A percentile compares a stretch with the other conserved stretches of the same genome.
Conservation (phyloP, 768 basidiomycete species). For the Boletus insuetus region DNA sequence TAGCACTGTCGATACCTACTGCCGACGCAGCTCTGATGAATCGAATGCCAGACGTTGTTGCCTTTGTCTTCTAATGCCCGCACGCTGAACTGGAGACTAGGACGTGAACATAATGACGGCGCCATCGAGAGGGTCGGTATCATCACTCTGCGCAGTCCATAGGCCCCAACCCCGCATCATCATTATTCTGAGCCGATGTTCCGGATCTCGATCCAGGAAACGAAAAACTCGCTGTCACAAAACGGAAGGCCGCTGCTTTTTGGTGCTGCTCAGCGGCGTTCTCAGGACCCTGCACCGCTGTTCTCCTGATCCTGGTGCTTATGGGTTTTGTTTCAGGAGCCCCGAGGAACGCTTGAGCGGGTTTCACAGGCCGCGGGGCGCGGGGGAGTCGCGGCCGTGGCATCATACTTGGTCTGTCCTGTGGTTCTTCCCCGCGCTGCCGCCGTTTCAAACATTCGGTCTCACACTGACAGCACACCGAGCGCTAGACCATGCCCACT, state of each 20-base stretch:
- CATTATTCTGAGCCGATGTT: slow-evolving; percentile 19
- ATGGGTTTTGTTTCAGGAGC: slow-evolving; percentile 8
- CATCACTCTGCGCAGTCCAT: slow-evolving; percentile 4
- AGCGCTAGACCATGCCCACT: slow-evolving; percentile 1
- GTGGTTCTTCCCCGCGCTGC: not conserved
- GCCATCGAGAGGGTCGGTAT: not conserved
- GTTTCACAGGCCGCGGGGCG: slow-evolving; percentile 14
- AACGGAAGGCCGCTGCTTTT: slow-evolving; percentile 31
- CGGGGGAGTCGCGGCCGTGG: slow-evolving; percentile 24
- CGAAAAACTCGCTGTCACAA: slow-evolving; percentile 24
- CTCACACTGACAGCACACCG: not conserved
- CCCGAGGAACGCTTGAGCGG: slow-evolving; percentile 7
- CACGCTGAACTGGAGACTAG: not conserved
- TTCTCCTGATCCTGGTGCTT: slow-evolving; percentile 8
- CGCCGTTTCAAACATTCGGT: no score
- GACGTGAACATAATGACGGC: slow-evolving; percentile 3
- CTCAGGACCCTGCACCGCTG: slow-evolving; percentile 23
- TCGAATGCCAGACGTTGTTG: slow-evolving; percentile 21
- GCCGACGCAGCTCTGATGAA: slow-evolving; percentile 17
- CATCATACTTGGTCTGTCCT: no score
- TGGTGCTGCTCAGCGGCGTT: slow-evolving; percentile 29
- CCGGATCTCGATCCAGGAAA: slow-evolving; percentile 29
- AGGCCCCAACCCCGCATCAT: slow-evolving; percentile 25
- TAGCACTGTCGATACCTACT: slow-evolving; percentile 30
- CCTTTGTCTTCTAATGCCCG: slow-evolving; percentile 9